Base-by-base conservation (phyloP, 768 basidiomycete species). In the Candolleomyces efflorescens region DNA sequence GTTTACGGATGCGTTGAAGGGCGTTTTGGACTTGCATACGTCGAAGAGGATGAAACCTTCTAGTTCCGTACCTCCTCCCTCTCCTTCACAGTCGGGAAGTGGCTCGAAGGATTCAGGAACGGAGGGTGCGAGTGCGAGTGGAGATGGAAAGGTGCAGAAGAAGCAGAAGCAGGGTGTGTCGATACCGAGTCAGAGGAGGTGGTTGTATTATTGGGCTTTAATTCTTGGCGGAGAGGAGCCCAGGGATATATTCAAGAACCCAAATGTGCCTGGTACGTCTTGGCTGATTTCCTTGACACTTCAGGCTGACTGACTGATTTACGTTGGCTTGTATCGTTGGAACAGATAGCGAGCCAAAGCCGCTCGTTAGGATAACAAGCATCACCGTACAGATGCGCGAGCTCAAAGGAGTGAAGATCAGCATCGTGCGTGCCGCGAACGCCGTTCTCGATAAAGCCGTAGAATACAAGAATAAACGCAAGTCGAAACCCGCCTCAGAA, bases 161-260 rank as follows among this genome's bases (percentile, higher is more conserved):
- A 61, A 63, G 43, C 59, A 58, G 46, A 68, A 74, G 65, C 84
- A 80, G 62, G 87, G 87, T 11, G 86, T 92, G 44, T 89, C 85
- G 60, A 93, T 93, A 62, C 87, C 91, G 0, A 89, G 86, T 57
- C 92, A 93, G 68, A 79, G 84, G 2, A 83, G 92, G 18, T 92
- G 85, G 78, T 72, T 94, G 4, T 79, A 82, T 62, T 94, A 93
- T 65, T 94, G 88, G 88, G 82, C 85, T 0, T 75, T 84, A 11
- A 65, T 86, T n/a, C 75, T 89, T 15, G 73, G 80, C 3, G 74
- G 79, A 48, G 79, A 81, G 41, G 83, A 77, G 0, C 87, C 86
- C 3, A 59, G 69, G 2, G 75, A 78, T 68, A 80, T 64, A 70
- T 11, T 62, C 67, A 3, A 60, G 59, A 54, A 54, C 69, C 53